Conservation (phyloP, 2,329 filamentous ascomycete species). For the Pseudocercospora eumusae region DNA sequence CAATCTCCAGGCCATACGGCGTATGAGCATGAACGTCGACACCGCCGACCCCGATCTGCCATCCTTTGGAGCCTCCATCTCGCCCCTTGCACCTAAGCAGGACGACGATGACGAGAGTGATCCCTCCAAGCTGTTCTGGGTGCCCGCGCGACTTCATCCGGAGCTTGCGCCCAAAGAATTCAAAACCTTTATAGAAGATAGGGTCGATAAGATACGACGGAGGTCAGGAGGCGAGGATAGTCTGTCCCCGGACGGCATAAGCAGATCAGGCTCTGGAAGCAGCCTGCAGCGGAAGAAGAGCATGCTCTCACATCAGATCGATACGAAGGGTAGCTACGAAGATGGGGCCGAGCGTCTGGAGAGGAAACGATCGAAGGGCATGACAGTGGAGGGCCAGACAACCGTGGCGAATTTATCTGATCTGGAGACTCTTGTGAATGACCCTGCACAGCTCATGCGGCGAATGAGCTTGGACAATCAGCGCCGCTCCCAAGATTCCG, state of each 20-base stretch:
- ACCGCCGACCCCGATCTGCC: constrained; percentile 72
- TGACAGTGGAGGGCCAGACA: constrained; percentile 55
- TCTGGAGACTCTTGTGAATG: constrained; percentile 79
- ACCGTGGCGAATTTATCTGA: constrained; percentile 62
- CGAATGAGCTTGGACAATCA: constrained; percentile 62
- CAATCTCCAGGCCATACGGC: constrained; percentile 84
- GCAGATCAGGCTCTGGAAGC: constrained; percentile 57
- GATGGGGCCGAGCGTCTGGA: constrained; percentile 82
- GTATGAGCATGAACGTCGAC: constrained; percentile 92
- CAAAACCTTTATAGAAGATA: constrained; percentile 92
- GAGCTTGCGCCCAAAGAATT: constrained; percentile 95
- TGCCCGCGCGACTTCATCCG: constrained; percentile 89
- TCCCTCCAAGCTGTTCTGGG: constrained; percentile 87
- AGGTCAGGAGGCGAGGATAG: constrained; percentile 70
- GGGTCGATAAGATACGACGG: constrained; percentile 84
- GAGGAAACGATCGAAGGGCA: constrained; percentile 64
- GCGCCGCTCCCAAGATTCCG: constrained; percentile 40
- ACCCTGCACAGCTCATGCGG: constrained; percentile 71
- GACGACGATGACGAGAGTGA: constrained; percentile 80
- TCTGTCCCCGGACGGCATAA: constrained; percentile 60
- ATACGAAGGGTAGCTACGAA: constrained; percentile 72
- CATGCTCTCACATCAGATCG: constrained; percentile 90
- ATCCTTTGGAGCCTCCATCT: constrained; percentile 64
- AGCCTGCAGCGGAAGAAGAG: constrained; percentile 85
- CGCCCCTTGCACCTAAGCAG: constrained; percentile 68